phyloP scores from a whole-genome alignment of 106 monocot species.

The Hemerocallis citrina region DNA sequence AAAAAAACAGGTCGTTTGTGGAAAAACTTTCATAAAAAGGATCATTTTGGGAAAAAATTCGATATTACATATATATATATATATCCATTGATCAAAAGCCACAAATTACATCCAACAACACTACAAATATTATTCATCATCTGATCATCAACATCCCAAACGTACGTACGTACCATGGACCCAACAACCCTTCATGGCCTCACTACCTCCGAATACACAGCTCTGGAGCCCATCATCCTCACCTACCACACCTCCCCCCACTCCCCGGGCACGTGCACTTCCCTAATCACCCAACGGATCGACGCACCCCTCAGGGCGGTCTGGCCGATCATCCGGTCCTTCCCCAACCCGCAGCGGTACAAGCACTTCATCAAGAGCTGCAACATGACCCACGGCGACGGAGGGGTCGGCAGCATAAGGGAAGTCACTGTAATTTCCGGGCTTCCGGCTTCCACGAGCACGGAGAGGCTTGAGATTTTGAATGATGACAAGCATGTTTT shows the following conservation, averaged over 20 bases:
- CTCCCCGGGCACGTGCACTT: conserved; percentile 31
- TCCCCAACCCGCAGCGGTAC: conserved; percentile 70
- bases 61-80: too few relatives aligned
- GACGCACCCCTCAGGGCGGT: conserved; percentile 41
- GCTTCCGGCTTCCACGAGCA: conserved; percentile 49
- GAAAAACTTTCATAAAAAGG: too few relatives aligned
- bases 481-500: conserved; percentile 30
- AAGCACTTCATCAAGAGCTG: conserved; percentile 86
- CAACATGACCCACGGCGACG: conserved; percentile 14
- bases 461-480: conserved; percentile 46
- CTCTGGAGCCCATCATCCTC: conserved; percentile 18
- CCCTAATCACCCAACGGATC: conserved; percentile 59
- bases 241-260: conserved; percentile 20
- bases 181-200: conserved; percentile 15
- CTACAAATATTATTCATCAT: too few relatives aligned
- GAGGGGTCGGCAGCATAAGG: conserved; percentile 30
- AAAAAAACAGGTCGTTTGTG: too few relatives aligned
- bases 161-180: too few relatives aligned
- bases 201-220: conserved; percentile 14
- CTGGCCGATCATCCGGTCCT: conserved; percentile 64
- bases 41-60: too few relatives aligned
- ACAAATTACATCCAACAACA: too few relatives aligned
- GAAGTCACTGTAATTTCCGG: conserved; percentile 54
- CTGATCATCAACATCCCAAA: too few relatives aligned
- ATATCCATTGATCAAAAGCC: too few relatives aligned